Evolutionary conservation across 2,329 filamentous ascomycete genomes (phyloP), one percentile per base, ranked within the genome.

Genomic region (Neonectria ditissima): DNA sequence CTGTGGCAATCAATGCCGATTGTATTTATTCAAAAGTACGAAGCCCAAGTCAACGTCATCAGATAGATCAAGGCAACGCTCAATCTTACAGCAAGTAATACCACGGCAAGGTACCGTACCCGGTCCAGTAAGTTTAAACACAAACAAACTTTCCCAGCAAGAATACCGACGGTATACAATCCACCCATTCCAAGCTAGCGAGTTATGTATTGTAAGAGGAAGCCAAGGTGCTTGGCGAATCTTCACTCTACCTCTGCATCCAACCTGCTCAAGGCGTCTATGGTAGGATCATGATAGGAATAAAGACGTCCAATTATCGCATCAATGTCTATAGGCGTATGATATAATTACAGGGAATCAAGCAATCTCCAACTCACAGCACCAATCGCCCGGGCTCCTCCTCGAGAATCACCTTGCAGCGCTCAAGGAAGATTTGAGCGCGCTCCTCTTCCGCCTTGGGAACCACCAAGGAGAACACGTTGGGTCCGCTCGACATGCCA

Each of bases 371-470:
- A 63, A 48, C 58, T 84, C 78, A 90, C 76, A 90, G 74, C 51
- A 97, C 87, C 74, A 97, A 80, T 73, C 90, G 86, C 34, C 90
- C 92, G 14, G 93, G 93, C 79, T 96, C 91, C 68, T 88, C 85
- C 80, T 97, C 93, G 70, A 99, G 80, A 26, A 95, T 89, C 48
- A 85, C 81, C 88, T 97, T 97, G 75, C 97, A 87, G 72, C 93
- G 88, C 80, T 95, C 91, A 68, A 99, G 80, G 81, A 97, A 99
- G 11, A 90, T 84, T 74, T 87, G 85, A 14, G 93, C 96, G 73
- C 94, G 86, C 82, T 90, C 88, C 85, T 94, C 92, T 78, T 99
- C 96, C 9, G 87, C 88, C 80, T 87, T 89, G 41, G 91, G 89
- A 20, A 97, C 94, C 28, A 84, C 90, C 55, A 99, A 82, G 73